Percentiles rank a stretch among this genome's conserved stretches.
These are phyloP conservation scores for Trifolium fragiferum DNA, from an alignment of 306 rosid species.

Conservation along the genomic window DNA sequence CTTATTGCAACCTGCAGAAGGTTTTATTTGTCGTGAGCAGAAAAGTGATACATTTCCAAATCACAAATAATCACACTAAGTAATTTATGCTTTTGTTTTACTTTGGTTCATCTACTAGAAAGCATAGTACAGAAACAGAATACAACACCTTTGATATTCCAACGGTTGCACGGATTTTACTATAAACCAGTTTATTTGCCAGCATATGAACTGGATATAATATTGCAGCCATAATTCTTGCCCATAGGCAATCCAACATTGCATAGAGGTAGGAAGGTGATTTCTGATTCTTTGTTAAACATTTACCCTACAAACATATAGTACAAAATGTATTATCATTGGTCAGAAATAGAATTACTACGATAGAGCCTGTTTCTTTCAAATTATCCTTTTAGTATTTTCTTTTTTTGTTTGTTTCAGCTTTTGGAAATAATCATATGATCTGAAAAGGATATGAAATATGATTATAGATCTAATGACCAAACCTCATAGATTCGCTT, in stretches of 20 bases:
- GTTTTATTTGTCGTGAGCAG: constrained; percentile 40
- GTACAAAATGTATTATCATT: constrained; percentile 18
- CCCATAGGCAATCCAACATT: constrained; percentile 77
- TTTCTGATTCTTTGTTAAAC: constrained; percentile 61
- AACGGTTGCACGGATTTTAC: constrained; percentile 77
- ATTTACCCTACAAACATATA: constrained; percentile 67
- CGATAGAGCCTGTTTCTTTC: not conserved
- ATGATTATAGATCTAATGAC: constrained; percentile 20
- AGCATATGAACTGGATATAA: constrained; percentile 79
- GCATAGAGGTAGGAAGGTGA: constrained; percentile 64
- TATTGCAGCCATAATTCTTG: constrained; percentile 71
- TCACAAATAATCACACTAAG: not conserved
- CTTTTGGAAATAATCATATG: not conserved
- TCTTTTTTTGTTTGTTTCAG: not conserved
- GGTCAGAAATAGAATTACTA: not conserved
- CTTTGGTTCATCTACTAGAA: not conserved
- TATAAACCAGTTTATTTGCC: constrained; percentile 78
- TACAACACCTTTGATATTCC: constrained; percentile 70
- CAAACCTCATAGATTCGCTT: constrained; percentile 91
- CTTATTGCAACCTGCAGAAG: constrained; percentile 88
- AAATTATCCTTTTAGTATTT: not conserved
- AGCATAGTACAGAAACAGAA: constrained; percentile 36
- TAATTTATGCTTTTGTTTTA: no score
- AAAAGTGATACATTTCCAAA: constrained; percentile 30
- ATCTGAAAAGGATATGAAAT: not conserved